Evolutionary conservation across 164 flowering plant species (phyloP), one percentile per base, ranked within the genome.

Genomic region (Nymphaea colorata): DNA sequence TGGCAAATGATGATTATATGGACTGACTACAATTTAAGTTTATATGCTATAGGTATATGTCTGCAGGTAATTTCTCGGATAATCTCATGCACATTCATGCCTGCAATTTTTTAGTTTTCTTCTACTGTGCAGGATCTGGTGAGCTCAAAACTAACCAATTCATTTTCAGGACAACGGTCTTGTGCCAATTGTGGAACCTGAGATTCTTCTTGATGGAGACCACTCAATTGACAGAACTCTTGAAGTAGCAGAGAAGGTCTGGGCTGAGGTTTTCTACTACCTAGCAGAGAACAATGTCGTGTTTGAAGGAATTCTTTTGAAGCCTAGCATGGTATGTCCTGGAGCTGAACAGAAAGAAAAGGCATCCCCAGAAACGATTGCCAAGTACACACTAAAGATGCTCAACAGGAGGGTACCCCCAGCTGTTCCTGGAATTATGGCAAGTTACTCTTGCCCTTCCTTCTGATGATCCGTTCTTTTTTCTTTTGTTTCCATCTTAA

Each of bases 281-380:
- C 63, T 72, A 15, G 70, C 70, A 12, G 70, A 72, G 67, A 72
- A 72, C 74, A 67, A 57, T 53, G 73, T 70, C 18, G 36, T 70
- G 65, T 60, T 65, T 59, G 73, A 72, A 57, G 70, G 74, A 5
- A 72, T 67, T 69, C 74, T 72, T 8, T 69, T 70, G 67, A 70
- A 70, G 59, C 74, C 74, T n/a, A 72, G 74, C 67, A 72, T 67
- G 67, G 70, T 72, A 15, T 62, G 70, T 42, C 74, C 74, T 41
- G 74, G 74, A n/a, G 67, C 74, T 12, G 74, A 67, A 63, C 67
- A 70, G 57, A 72, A 72, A 47, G 74, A 72, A 1, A 67, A 43
- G 59, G 70, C 74, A 42, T 62, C 70, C 43, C 67, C 74, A 5
- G 64, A 72, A 25, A 42, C 57, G 36, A 66, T 67, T 25, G 64